Conservation (phyloP, 805 yeast genomes). For the Lachancea mirantina region DNA sequence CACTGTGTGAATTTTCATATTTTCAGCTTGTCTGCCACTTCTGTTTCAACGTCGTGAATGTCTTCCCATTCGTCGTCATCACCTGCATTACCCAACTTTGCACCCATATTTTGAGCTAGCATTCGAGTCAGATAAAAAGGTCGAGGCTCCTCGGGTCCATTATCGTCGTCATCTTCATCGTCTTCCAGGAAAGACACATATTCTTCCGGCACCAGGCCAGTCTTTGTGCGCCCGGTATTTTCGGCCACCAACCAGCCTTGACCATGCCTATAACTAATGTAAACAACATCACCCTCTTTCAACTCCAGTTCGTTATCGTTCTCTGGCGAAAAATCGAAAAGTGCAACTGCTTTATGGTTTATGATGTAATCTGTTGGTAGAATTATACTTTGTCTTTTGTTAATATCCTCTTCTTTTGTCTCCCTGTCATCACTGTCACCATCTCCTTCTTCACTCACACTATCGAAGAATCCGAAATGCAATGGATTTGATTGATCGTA, state of each 20-base stretch:
- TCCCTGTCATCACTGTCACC: conserved; percentile 1
- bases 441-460: conserved; percentile 17
- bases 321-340: conserved; percentile 87
- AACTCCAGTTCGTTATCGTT: conserved; percentile 85
- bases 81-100: conserved; percentile 22
- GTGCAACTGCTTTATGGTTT: conserved; percentile 63
- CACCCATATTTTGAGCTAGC: conserved; percentile 26
- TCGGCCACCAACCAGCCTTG: conserved; percentile 98
- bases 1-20: no score
- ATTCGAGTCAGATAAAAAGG: conserved; percentile 41
- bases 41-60: conserved; percentile 36
- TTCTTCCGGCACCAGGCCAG: conserved; percentile 93
- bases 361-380: conserved; percentile 35
- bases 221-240: conserved; percentile 35
- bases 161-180: conserved; percentile 16
- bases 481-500: conserved; percentile 64
- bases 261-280: conserved; percentile 87
- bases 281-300: conserved; percentile 71
- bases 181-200: conserved; percentile 55
- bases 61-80: conserved; percentile 30
- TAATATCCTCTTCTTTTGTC: conserved; percentile 17
- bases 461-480: conserved; percentile 51
- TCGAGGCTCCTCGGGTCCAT: conserved; percentile 32
- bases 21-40: conserved; percentile 16
- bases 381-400: conserved; percentile 28